Evolutionary conservation across 2,329 filamentous ascomycete genomes (phyloP), one percentile per base, ranked within the genome.

Genomic region (Davidsoniella eucalypti): DNA sequence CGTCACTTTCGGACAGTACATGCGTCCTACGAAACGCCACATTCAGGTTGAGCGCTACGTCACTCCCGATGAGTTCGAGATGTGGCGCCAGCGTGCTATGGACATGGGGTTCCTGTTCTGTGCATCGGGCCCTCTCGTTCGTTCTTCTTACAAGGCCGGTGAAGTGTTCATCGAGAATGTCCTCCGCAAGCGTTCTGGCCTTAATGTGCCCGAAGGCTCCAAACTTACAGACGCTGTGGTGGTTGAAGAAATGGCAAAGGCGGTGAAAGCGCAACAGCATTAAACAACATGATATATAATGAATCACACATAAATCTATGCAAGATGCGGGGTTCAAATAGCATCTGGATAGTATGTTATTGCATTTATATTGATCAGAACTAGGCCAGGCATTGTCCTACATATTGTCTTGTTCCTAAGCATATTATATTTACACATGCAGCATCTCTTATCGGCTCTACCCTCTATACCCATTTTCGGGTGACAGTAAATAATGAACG

Each of bases 111-210:
- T 98, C 73, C 67, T 98, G 57, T 98, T 96, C 69, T 94, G 87
- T 63, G 92, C 92, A 12, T 92, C 84, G 52, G 92, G 92, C 0
- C 92, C 92, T 1, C 70, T 98, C 44, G 90, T 98, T 21, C 77
- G 92, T 54, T 94, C 87, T 57, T 93, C 85, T 44, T 98, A 98
- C 70, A 98, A 98, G 71, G 92, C 92, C 2, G 92, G 92, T 37
- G 92, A 98, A 69, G 87, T 87, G 1, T 98, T 98, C 63, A 98
- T 98, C 58, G 92, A 98, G 72, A 98, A 98, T 59, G 90, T 98
- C 17, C 69, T 98, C 54, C 84, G 86, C 67, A 94, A 94, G 76
- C 73, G 87, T 47, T 74, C 70, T 0, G 52, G 52, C 3, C 16
- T 46, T 4, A 48, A 46, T 10, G 47, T 50, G 29, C 52, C 52